Conservation (phyloP, 2,329 filamentous ascomycete genomes). For the Seiridium cupressi region DNA sequence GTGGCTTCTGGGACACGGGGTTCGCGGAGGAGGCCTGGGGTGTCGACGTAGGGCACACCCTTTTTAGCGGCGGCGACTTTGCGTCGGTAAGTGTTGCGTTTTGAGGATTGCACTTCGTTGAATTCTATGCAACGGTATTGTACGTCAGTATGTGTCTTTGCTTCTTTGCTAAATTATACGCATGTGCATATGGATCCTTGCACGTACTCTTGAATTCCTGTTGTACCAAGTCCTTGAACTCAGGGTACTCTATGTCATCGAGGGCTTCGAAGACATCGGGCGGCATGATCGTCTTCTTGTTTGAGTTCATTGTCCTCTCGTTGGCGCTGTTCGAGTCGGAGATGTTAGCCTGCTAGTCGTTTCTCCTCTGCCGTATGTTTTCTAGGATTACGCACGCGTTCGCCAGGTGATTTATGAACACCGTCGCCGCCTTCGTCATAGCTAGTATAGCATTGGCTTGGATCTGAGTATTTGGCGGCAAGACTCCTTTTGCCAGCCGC, state of each 20-base stretch:
- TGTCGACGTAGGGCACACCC: constrained; percentile 28
- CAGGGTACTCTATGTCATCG: constrained; percentile 75
- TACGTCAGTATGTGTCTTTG: not conserved
- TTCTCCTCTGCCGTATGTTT: not conserved
- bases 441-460: constrained; percentile 79
- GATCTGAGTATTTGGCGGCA: constrained; percentile 79
- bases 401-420: constrained; percentile 80
- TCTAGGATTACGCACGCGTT: constrained; percentile 56
- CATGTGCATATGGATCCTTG: no score
- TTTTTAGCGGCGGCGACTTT: constrained; percentile 67
- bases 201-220: constrained; percentile 72
- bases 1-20: constrained; percentile 13
- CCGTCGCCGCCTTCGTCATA: constrained; percentile 76
- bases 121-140: constrained; percentile 53
- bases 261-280: constrained; percentile 75
- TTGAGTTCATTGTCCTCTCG: constrained; percentile 62
- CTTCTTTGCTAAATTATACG: not conserved
- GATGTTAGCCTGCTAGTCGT: not conserved
- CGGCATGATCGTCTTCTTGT: constrained; percentile 76
- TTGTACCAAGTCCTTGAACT: constrained; percentile 66
- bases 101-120: constrained; percentile 70
- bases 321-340: constrained; percentile 57
- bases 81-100: constrained; percentile 70
- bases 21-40: constrained; percentile 22
- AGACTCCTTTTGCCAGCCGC: constrained; percentile 73